Base-by-base conservation (phyloP, 805 yeast species). In the Candida piceae region DNA sequence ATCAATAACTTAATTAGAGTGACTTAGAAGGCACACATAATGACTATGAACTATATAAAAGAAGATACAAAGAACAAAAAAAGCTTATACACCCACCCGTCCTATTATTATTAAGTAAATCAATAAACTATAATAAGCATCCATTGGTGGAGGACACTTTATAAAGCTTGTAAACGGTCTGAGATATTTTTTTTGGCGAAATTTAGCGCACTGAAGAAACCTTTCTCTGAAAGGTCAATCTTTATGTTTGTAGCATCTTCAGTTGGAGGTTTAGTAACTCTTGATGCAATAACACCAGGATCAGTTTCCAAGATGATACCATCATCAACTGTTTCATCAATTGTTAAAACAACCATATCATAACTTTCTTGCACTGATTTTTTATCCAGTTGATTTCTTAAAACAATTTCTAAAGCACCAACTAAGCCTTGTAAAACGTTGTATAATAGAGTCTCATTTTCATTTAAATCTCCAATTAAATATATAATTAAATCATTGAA, bases 241-340 rank as follows among this genome's bases (percentile, higher is more conserved):
- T 72, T 71, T 51, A 78, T 65, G 44, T 72, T 70, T 26, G 72
- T 67, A 21, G 63, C 66, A 50, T 87, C 96, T 46, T 72, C 77
- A 23, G 77, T 62, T 31, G 96, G 95, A 22, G 93, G 80, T 41
- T 78, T 76, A n/a, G 97, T 84, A 18, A 89, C 96, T 63, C 98
- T 76, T 12, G 94, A 76, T 2, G 90, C 89, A 49, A 93, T 84
- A 29, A 85, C 78, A 24, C 82, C 76, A 5, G 95, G 79, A 53
- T 93, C 97, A 19, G 88, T 82, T 60, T 93, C 97, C 49, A 93
- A 71, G 39, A 93, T 78, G 45, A 93, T 78, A 28, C 97, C 98
- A 57, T 89, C 95, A 57, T 93, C 98, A 34, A 93, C 70, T 8
- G 94, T 74, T 63, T 93, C 97, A 60, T 93, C 98, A 30, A 89